Conservation (phyloP, 495 filamentous ascomycete species). For the Schizothecium vesticola region DNA sequence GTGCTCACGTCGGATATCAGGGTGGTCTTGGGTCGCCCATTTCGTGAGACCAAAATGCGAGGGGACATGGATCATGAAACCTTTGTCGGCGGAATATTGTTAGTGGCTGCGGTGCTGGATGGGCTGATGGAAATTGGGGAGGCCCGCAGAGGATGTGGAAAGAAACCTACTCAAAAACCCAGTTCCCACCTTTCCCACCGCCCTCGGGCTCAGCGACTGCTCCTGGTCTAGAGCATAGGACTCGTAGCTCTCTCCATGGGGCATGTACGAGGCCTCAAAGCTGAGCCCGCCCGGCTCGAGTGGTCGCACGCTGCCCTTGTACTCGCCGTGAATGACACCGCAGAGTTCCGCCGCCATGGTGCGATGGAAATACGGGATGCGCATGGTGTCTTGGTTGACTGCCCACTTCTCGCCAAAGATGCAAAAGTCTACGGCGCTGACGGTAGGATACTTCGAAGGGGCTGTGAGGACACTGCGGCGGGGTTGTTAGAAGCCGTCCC, state of each 20-base stretch:
- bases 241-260: conserved; percentile 26
- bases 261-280: conserved; percentile 40
- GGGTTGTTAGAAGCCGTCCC: neutral
- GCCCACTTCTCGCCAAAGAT: conserved; percentile 72
- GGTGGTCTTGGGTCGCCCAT: conserved; percentile 20
- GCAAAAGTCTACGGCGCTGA: conserved; percentile 66
- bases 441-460: conserved; percentile 51
- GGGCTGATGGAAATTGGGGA: neutral
- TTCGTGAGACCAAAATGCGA: conserved; percentile 21
- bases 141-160: neutral
- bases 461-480: conserved; percentile 52
- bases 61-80: conserved; percentile 27
- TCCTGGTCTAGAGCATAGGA: conserved; percentile 6
- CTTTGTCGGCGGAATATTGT: conserved; percentile 1
- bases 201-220: neutral
- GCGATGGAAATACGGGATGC: conserved; percentile 68
- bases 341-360: conserved; percentile 61
- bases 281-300: conserved; percentile 53
- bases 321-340: conserved; percentile 54
- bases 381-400: conserved; percentile 59
- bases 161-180: conserved; percentile 15
- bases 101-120: neutral
- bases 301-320: conserved; percentile 51
- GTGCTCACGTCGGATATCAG: conserved; percentile 20
- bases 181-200: conserved; percentile 5